Evolutionary conservation across 768 basidiomycete genomes (phyloP).

Genomic region (Multifurca ochricompacta): DNA sequence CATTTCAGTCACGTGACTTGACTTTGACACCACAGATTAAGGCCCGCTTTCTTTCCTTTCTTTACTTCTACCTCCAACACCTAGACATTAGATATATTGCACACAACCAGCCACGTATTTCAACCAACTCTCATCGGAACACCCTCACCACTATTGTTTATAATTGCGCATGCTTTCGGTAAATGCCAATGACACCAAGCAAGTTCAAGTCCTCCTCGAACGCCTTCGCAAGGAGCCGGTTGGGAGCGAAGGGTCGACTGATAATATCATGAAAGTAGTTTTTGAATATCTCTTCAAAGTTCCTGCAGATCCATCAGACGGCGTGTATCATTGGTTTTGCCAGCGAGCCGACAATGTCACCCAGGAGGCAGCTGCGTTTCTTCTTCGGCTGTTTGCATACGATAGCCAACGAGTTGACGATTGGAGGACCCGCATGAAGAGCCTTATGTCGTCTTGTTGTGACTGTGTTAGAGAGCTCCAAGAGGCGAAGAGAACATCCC

Average conservation of each 20-base stretch:
- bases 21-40: too few relatives aligned
- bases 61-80: too few relatives aligned
- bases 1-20: background rate
- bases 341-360: constrained; percentile 46
- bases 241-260: constrained; percentile 40
- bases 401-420: constrained; percentile 44
- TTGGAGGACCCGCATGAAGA: constrained; percentile 54
- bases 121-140: background rate
- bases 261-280: constrained; percentile 41
- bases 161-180: constrained; percentile 1
- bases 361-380: constrained; percentile 66
- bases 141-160: background rate
- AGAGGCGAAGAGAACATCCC: constrained; percentile 54
- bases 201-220: constrained; percentile 44
- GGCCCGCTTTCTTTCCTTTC: too few relatives aligned
- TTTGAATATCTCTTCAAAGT: constrained; percentile 48
- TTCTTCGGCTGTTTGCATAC: constrained; percentile 79
- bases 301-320: constrained; percentile 26
- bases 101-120: background rate
- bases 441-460: constrained; percentile 54
- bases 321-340: constrained; percentile 75
- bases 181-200: constrained; percentile 1
- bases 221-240: constrained; percentile 52
- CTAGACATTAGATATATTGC: background rate
- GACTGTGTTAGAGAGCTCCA: constrained; percentile 65